phyloP scores from a whole-genome alignment of 2,329 filamentous ascomycete species.

The Sclerotinia borealis region DNA sequence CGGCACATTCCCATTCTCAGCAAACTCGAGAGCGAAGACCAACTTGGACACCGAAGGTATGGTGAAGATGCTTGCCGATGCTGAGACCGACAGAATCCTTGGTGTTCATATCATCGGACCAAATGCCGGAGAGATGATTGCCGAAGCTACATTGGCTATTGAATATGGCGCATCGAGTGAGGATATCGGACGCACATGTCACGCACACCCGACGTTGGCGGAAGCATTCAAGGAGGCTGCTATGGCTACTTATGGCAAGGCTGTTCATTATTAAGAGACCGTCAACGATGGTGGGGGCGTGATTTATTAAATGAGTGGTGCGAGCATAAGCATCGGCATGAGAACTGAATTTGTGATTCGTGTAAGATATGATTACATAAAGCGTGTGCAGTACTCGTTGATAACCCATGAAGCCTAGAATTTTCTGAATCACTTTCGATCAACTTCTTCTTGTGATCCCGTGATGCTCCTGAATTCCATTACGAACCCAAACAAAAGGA shows the following conservation, averaged over 20 bases:
- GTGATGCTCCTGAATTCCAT: not conserved
- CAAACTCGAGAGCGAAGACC: constrained; percentile 98
- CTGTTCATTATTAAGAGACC: constrained; percentile 80
- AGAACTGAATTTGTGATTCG: constrained; percentile 17
- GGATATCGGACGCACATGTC: constrained; percentile 89
- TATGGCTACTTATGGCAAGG: constrained; percentile 93
- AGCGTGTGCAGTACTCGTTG: constrained; percentile 18
- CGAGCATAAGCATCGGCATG: constrained; percentile 9
- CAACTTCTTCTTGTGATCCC: not conserved
- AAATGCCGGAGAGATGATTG: constrained; percentile 98
- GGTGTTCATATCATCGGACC: constrained; percentile 95
- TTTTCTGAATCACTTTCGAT: not conserved
- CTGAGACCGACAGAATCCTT: constrained; percentile 90
- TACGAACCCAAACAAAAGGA: not conserved
- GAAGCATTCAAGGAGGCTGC: constrained; percentile 99
- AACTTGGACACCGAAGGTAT: constrained; percentile 93
- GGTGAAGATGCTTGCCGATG: constrained; percentile 95
- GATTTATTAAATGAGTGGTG: constrained; percentile 2
- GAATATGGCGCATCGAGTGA: constrained; percentile 96
- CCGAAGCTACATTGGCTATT: constrained; percentile 87
- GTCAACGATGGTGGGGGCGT: not conserved
- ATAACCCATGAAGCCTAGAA: constrained; percentile 6
- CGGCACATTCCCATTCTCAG: constrained; percentile 93
- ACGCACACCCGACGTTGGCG: constrained; percentile 80
- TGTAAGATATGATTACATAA: constrained; percentile 31